Evolutionary conservation across 2,329 filamentous ascomycete species (phyloP), one percentile per base, ranked within the genome.

Genomic region (Pleomassaria siparia): DNA sequence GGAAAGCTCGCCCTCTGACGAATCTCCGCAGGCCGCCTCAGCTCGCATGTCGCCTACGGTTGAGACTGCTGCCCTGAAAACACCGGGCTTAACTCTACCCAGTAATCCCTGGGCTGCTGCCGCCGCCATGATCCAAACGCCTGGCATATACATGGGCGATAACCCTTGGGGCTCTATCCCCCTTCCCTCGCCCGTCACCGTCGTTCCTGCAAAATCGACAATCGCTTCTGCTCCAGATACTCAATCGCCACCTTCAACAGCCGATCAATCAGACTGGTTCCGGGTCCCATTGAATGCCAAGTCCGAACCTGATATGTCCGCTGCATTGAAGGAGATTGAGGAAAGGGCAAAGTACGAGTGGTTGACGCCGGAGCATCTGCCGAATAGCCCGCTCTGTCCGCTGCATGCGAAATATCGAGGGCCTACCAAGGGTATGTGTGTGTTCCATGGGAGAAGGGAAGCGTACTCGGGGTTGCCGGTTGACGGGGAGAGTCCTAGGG

Each of bases 281-380:
- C 44, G 44, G 15, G 39, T 47, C 3, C 40, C 43, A 18, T 6
- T 25, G 22, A 12, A 44, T 13, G 35, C 35, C 8, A 20, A 37
- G 13, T 37, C 13, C 9, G n/a, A 37, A 3, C 5, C 18, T 12
- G 42, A 58, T 2, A 49, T 54, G 7, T 32, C 39, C 4, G 35
- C 43, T n/a, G n/a, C n/a, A 1, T 41, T 54, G 1, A 52, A 48
- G 9, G 49, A 52, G 5, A 54, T 51, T n/a, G 66, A 67, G 15
- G 64, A 62, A 12, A 47, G 50, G 18, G 49, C 61, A 10, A 64
- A 63, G 28, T 69, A 74, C 33, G 71, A 73, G 41, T 66, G 73
- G 57, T 58, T 72, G 13, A 51, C 72, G 1, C 74, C 75, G 2
- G 75, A 77, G 52, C 75, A 78, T 55, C 49, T 76, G 6, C 71